phyloP scores from a whole-genome alignment of 768 basidiomycete species.

The Leccinum incarnatum region DNA sequence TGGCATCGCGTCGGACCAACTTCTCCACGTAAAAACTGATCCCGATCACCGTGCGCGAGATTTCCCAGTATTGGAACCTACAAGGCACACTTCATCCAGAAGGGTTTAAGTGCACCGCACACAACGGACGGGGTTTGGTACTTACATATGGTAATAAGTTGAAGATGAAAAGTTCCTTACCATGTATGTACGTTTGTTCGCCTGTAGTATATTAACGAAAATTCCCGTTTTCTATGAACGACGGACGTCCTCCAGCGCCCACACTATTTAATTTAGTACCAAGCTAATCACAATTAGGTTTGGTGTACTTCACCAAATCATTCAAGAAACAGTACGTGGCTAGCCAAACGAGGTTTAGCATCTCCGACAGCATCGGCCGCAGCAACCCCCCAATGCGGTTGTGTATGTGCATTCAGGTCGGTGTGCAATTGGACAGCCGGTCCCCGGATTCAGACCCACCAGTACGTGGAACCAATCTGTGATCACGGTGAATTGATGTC shows the following conservation, averaged over 20 bases:
- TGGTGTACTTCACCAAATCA: not conserved
- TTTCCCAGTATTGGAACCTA: slow-evolving; percentile 11
- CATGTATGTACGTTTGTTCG: slow-evolving; percentile 9
- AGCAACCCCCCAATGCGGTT: slow-evolving; percentile 12
- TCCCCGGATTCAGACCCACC: not conserved
- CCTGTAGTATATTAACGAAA: not conserved
- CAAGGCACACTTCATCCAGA: slow-evolving; percentile 14
- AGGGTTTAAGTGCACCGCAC: slow-evolving; percentile 14
- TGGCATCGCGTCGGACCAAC: slow-evolving; percentile 7
- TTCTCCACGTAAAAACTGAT: slow-evolving; percentile 26
- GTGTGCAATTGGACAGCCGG: slow-evolving; percentile 5
- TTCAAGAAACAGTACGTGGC: not conserved
- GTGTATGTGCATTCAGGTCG: not conserved
- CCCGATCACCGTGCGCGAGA: slow-evolving; percentile 11
- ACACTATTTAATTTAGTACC: not conserved
- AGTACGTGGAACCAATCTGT: too few relatives aligned
- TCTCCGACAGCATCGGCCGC: slow-evolving; percentile 20
- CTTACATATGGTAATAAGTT: not conserved
- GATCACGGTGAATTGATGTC: not conserved
- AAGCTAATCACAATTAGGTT: not conserved
- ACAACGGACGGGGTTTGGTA: slow-evolving; percentile 11
- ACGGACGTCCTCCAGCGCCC: not conserved
- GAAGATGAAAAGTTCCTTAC: slow-evolving; percentile 7
- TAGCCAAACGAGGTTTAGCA: slow-evolving; percentile 5
- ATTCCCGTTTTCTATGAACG: not conserved